Evolutionary conservation across 2,329 filamentous ascomycete genomes (phyloP).

Genomic region (Ophiostoma himal-ulmi): DNA sequence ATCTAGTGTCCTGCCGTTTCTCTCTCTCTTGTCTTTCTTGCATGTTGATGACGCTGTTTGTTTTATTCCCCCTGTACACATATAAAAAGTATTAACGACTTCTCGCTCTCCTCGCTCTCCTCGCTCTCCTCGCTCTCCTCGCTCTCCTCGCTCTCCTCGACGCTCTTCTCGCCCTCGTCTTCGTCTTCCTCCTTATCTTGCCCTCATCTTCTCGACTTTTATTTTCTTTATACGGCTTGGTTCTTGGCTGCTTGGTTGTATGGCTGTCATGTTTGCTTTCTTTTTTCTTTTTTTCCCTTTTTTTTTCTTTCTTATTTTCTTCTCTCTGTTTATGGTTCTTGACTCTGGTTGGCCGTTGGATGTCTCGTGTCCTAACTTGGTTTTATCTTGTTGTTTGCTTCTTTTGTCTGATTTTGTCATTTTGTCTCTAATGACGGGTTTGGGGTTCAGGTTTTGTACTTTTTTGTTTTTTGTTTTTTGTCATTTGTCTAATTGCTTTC

Average conservation of each 20-base stretch:
- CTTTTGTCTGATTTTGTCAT: not conserved
- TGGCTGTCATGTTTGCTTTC: conserved; percentile 1
- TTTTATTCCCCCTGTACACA: conserved; percentile 14
- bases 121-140: not conserved
- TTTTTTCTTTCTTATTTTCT: not conserved
- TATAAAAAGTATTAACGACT: conserved; percentile 13
- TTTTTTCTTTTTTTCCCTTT: too few relatives aligned
- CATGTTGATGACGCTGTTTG: conserved; percentile 8
- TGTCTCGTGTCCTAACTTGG: not conserved
- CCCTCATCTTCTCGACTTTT: not conserved
- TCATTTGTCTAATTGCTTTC: not conserved
- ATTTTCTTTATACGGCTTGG: not conserved
- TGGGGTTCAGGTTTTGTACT: not conserved
- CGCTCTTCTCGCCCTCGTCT: not conserved
- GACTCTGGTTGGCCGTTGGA: not conserved
- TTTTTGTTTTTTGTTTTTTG: not conserved
- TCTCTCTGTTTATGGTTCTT: not conserved
- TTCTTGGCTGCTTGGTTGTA: conserved; percentile 4
- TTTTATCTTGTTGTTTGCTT: not conserved
- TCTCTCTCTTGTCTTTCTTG: not conserved
- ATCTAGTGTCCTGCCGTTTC: not conserved
- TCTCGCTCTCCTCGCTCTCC: not conserved
- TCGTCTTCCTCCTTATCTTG: not conserved
- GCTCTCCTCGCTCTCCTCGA: not conserved
- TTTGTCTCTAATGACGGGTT: conserved; percentile 6